These are phyloP conservation scores for Paraphoma sp. DNA, from an alignment of 2,329 filamentous ascomycete species.

Conservation along the genomic window DNA sequence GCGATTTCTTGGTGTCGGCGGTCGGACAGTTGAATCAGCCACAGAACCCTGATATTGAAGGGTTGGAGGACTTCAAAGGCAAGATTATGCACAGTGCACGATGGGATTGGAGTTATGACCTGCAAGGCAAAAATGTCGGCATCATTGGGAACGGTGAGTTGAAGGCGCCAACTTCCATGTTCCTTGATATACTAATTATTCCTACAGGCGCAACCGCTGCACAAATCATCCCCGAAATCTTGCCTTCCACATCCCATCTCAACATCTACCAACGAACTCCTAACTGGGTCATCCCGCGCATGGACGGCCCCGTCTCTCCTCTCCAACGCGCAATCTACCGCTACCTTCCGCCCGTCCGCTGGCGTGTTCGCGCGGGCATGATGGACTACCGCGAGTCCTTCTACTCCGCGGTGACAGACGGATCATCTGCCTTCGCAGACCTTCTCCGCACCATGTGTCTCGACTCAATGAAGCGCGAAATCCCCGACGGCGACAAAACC, in stretches of 20 bases:
- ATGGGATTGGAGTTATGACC: constrained; percentile 66
- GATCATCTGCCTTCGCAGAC: constrained; percentile 49
- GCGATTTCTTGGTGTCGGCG: constrained; percentile 64
- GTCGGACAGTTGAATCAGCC: constrained; percentile 67
- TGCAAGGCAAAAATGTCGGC: constrained; percentile 62
- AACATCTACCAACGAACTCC: constrained; percentile 65
- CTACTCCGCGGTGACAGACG: constrained; percentile 54
- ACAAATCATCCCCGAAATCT: constrained; percentile 65
- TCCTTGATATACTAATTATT: constrained; percentile 2
- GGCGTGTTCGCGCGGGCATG: constrained; percentile 57
- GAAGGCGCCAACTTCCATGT: background rate
- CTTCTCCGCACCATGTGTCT: constrained; percentile 48
- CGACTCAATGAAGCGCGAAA: constrained; percentile 53
- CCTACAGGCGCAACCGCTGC: constrained; percentile 60
- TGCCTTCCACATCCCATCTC: constrained; percentile 57
- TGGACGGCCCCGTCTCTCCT: constrained; percentile 55
- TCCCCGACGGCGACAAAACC: constrained; percentile 52
- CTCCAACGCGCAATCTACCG: constrained; percentile 53
- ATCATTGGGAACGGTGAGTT: constrained; percentile 64
- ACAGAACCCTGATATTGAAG: constrained; percentile 56
- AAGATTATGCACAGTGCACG: constrained; percentile 64
- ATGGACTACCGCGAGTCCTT: constrained; percentile 64
- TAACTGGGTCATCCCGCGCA: constrained; percentile 65
- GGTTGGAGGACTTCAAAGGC: constrained; percentile 57
- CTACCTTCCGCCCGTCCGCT: constrained; percentile 59